Conservation (phyloP, 345 rosid species). For the thale cress (Arabidopsis thaliana) region TAIR10.1 NC_003075.7:17889501-17890000, state of each 20-base stretch:
- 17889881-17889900: constrained; percentile 48
- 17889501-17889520: constrained; percentile 63
- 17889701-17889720: neutral
- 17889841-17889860: constrained; percentile 23
- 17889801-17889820: neutral
- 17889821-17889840: constrained; percentile 14
- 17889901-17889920: constrained; percentile 96
- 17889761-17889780: constrained; percentile 24
- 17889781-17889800: constrained; percentile 11
- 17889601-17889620: constrained; percentile 76
- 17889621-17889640: constrained; percentile 87
- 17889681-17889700: constrained; percentile 1
- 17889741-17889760: neutral
- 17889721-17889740: constrained; percentile 8
- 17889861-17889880: constrained; percentile 11
- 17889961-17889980: constrained; percentile 48
- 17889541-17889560: constrained; percentile 29
- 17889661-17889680: constrained; percentile 29
- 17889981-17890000: constrained; percentile 35
- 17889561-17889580: constrained; percentile 42
- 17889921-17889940: constrained; percentile 94
- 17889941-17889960: constrained; percentile 73
- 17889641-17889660: constrained; percentile 99
- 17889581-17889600: constrained; percentile 89
- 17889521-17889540: constrained; percentile 3